Base-by-base conservation (phyloP, 2,329 filamentous ascomycete species). In the Hypoxylon sp. region DNA sequence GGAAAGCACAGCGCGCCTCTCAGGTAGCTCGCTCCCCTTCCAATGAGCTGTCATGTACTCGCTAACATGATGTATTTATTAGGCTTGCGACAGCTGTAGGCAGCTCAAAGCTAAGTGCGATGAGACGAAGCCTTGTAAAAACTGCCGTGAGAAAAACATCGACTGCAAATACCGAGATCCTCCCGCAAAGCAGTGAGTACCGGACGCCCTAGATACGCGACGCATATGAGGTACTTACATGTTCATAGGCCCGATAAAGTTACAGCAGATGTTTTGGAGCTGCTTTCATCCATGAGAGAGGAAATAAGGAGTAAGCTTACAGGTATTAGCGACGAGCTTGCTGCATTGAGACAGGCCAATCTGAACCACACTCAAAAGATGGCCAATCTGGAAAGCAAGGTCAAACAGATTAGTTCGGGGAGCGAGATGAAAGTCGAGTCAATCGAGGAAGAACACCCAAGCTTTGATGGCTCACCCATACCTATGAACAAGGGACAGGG, bases 41-140 rank as follows among this genome's bases (percentile, higher is more conserved):
- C 13, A 28, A 47, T 24, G 20, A 54, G 32, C n/a, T 52, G 37
- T 30, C 28, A n/a, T 10, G 50, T 20, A 49, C 50, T 28, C 55
- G 43, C 59, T 67, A n/a, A 75, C 75, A 63, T 59, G 70, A 59
- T 64, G 69, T 32, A 67, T 54, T 62, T 47, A 52, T 39, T 66
- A 97, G 89, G 95, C 95, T 37, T 99, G 95, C 78, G 93, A 97
- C 73, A 92, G 90, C 76, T 97, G 93, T 78, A 89, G 93, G 61
- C 86, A 91, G 64, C 85, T 94, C 39, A 97, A 97, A 78, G 93
- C 93, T 13, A 97, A 97, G 78, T 97, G 93, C 75, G 93, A 97
- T 72, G 93, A 97, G 80, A 89, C 89, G 10, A 89, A 91, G 68
- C 93, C 91, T 1, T 90, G 91, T 71, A 94, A 93, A 74, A 92